Evolutionary conservation across 192 early-diverging fungal genomes (phyloP).

Genomic region (Gryganskiella cystojenkinii): DNA sequence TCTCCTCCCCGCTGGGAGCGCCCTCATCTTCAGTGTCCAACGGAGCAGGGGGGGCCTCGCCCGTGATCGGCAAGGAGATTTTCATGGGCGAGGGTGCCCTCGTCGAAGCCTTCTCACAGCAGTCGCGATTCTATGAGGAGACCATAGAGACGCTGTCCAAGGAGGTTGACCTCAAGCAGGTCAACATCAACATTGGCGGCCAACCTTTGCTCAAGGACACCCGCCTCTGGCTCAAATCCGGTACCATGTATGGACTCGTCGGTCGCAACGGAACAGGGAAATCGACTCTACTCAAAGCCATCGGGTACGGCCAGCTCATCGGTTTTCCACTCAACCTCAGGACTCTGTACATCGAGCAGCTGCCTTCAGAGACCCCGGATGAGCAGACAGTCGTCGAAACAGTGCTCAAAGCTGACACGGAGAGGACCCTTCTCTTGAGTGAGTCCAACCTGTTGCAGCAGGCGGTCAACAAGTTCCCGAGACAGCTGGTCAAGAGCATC

Average conservation of each 20-base stretch:
- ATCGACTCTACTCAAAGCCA: constrained; percentile 70
- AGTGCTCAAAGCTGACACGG: constrained; percentile 74
- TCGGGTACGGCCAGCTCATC: constrained; percentile 72
- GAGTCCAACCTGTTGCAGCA: constrained; percentile 61
- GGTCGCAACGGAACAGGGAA: constrained; percentile 87
- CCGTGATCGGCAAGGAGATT: no score
- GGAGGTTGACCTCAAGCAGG: constrained; percentile 82
- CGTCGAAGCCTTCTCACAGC: constrained; percentile 77
- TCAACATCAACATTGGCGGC: constrained; percentile 81
- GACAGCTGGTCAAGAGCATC: constrained; percentile 54
- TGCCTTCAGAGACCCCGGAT: constrained; percentile 65
- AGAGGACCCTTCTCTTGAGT: constrained; percentile 60
- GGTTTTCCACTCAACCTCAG: constrained; percentile 87
- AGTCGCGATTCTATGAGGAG: constrained; percentile 87
- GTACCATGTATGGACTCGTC: constrained; percentile 81
- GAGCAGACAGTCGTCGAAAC: constrained; percentile 66
- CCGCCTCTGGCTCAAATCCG: constrained; percentile 78
- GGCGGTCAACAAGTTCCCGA: constrained; percentile 58
- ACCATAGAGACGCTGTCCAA: constrained; percentile 82
- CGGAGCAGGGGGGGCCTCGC: no score
- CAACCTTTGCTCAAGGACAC: constrained; percentile 79
- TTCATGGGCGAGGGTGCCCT: no score
- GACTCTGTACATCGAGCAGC: constrained; percentile 85
- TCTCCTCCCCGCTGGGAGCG: no score
- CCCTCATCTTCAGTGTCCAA: no score